phyloP scores from a whole-genome alignment of 2,329 filamentous ascomycete species.

The Tolypocladium pustulatum region DNA sequence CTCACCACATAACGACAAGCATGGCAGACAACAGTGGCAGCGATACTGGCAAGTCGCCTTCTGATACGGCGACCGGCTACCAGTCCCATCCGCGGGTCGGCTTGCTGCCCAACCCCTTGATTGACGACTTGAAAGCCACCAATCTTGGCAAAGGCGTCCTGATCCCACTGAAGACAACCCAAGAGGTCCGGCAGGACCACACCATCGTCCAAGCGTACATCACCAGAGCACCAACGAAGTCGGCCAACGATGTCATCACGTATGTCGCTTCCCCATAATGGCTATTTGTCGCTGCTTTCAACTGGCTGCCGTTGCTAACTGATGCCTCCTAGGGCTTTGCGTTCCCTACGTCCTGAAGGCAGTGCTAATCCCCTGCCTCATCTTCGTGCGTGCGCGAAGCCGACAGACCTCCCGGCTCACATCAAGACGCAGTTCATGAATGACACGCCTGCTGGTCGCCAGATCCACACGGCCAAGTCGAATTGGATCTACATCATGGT shows the following conservation, averaged over 20 bases:
- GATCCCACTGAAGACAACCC: constrained; percentile 53
- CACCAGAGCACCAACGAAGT: constrained; percentile 60
- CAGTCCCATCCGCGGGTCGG: constrained; percentile 1
- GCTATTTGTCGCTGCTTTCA: neutral
- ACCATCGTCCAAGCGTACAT: constrained; percentile 54
- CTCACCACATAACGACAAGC: neutral
- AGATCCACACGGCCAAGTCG: constrained; percentile 49
- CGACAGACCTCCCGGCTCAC: constrained; percentile 54
- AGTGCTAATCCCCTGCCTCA: constrained; percentile 57
- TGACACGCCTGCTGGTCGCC: constrained; percentile 39
- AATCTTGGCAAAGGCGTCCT: constrained; percentile 37
- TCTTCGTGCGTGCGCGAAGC: constrained; percentile 67
- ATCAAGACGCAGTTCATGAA: constrained; percentile 53
- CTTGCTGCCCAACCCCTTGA: constrained; percentile 23
- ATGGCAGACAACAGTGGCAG: neutral
- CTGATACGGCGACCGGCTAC: neutral
- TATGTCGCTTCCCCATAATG: constrained; percentile 21
- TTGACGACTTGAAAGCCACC: constrained; percentile 22
- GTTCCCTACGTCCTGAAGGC: constrained; percentile 46
- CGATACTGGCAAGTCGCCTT: neutral
- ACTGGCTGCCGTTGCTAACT: constrained; percentile 3
- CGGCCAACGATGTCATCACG: constrained; percentile 63
- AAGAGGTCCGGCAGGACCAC: constrained; percentile 51
- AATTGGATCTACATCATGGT: constrained; percentile 50
- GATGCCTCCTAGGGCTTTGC: constrained; percentile 35